A percentile compares a stretch with the other conserved stretches of the same genome.
Evolutionary conservation across 257 asterid species (phyloP).

Genomic region (Solanum piurae): DNA sequence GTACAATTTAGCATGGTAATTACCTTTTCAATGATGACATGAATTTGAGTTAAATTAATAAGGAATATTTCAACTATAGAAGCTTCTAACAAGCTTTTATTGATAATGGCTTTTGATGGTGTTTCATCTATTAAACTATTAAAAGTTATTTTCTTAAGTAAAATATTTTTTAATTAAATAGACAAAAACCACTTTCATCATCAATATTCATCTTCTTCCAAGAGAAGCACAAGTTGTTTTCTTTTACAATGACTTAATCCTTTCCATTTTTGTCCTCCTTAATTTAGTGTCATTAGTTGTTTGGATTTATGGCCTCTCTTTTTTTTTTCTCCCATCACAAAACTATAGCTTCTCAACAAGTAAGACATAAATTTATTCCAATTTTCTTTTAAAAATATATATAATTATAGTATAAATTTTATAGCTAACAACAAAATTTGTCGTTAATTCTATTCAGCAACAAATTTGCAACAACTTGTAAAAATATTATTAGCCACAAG

Average conservation of each 20-base stretch:
- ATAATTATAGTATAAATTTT: neutral
- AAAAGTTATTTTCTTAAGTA: neutral
- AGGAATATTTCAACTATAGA: neutral
- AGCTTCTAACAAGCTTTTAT: neutral
- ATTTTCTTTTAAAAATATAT: neutral
- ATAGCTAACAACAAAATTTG: fast-evolving
- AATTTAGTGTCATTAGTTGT: neutral
- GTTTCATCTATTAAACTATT: neutral
- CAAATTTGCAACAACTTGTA: neutral
- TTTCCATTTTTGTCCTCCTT: neutral
- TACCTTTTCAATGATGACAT: neutral
- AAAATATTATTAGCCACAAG: neutral
- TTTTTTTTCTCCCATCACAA: neutral
- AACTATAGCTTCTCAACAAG: neutral
- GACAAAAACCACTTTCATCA: neutral
- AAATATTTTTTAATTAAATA: neutral
- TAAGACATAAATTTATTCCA: neutral
- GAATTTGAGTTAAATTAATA: neutral
- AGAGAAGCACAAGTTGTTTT: neutral
- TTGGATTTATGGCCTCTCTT: neutral
- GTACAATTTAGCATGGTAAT: neutral
- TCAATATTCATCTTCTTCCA: neutral
- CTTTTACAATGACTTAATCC: neutral
- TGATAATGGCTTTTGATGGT: neutral
- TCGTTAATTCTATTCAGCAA: neutral